Percentiles rank a stretch among this genome's conserved stretches.
phyloP scores from a whole-genome alignment of 768 basidiomycete genomes.

The Pholiota conissans region DNA sequence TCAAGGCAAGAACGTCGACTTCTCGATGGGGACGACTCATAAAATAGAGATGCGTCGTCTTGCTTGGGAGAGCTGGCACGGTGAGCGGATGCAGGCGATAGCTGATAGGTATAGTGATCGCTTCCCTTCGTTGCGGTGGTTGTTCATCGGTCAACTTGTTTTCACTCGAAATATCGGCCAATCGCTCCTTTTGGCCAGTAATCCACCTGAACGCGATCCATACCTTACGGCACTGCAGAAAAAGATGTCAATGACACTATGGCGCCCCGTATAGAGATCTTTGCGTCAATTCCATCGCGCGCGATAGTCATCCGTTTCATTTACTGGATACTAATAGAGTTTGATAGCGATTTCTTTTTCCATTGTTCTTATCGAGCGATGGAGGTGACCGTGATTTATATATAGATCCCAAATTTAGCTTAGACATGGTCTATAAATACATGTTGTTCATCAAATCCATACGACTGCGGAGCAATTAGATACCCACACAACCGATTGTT shows the following conservation, averaged over 20 bases:
- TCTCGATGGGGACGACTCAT: conserved; percentile 7
- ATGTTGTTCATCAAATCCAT: not conserved
- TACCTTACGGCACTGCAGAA: conserved; percentile 9
- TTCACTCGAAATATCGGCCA: not conserved
- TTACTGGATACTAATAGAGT: too few relatives aligned
- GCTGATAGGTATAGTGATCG: conserved; percentile 15
- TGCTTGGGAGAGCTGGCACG: conserved; percentile 33
- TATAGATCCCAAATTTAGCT: not conserved
- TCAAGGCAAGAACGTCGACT: conserved; percentile 6
- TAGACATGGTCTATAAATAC: not conserved
- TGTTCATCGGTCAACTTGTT: conserved; percentile 25
- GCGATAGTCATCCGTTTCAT: too few relatives aligned
- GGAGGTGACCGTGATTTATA: not conserved
- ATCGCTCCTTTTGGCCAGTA: not conserved
- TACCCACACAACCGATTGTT: not conserved
- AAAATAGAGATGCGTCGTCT: conserved; percentile 14
- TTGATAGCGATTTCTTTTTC: too few relatives aligned
- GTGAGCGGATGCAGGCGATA: conserved; percentile 19
- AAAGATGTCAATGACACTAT: conserved; percentile 10
- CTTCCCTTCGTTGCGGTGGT: conserved; percentile 22
- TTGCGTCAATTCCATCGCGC: too few relatives aligned
- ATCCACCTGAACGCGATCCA: conserved; percentile 5
- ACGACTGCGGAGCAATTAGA: not conserved
- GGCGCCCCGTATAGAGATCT: conserved; percentile 11
- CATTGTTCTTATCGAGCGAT: too few relatives aligned